Base-by-base conservation (phyloP, 768 basidiomycete genomes). In the Tulasnella sp. region DNA sequence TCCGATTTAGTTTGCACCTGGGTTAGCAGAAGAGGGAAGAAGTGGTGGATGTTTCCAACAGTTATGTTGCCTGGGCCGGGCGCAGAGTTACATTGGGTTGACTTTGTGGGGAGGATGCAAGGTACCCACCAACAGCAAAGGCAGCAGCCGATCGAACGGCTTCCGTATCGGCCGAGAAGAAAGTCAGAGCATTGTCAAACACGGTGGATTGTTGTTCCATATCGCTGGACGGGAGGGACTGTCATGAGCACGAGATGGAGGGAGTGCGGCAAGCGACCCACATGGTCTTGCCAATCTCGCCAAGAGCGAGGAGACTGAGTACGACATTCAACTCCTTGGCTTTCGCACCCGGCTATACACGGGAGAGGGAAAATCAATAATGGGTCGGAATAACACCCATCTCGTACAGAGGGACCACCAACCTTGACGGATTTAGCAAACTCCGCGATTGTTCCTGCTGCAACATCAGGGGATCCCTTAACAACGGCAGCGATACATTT, bases 251-350 rank as follows among this genome's bases (percentile, higher is more conserved):
- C 31, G 10, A 42, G 46, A 44, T 16, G 56, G 42, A 16, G 62
- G 48, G 74, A 7, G 46, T 52, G 6, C 31, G 34, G 27, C 18
- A 48, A 34, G 31, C 0, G 52, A 86, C 91, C 80, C 79, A 98
- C 97, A 94, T 92, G 83, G 92, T 92, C 44, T 97, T 92, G 42
- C 97, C 98, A 56, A 99, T 89, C 85, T 99, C 98, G 72, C 98
- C 98, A 74, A 99, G 88, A 56, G 95, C 92, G 19, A 98, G 87
- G 77, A 99, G 87, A 82, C 95, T 94, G 34, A 99, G 89, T 42
- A 95, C 92, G 9, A 95, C 88, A 56, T 92, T 87, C 1, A 90
- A 88, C 24, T 93, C 85, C 81, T 90, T 90, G 9, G 92, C 89
- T 84, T 86, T 86, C 48, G 80, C 71, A 24, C 76, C 74, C 27